These are phyloP conservation scores for Calonectria fujianensis DNA, from an alignment of 2,329 filamentous ascomycete genomes.

Conservation along the genomic window DNA sequence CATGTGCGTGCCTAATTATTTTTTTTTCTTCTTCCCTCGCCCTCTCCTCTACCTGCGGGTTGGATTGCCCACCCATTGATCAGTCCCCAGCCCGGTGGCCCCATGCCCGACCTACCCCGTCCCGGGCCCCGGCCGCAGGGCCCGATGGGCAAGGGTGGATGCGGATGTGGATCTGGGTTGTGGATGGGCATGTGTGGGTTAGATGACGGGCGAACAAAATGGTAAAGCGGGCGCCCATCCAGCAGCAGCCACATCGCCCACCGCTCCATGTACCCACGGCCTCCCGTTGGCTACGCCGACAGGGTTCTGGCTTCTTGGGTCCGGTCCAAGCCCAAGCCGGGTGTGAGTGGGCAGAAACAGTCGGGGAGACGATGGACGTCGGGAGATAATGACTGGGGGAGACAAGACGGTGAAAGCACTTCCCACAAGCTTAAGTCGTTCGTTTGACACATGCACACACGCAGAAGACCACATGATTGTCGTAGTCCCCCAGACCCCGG, in stretches of 20 bases:
- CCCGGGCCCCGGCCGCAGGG: conserved; percentile 31
- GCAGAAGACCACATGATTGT: conserved; percentile 14
- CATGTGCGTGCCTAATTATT: conserved; percentile 35
- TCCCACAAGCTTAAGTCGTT: conserved; percentile 16
- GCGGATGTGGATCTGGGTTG: conserved; percentile 31
- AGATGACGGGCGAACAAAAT: conserved; percentile 27
- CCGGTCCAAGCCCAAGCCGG: conserved; percentile 21
- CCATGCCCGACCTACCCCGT: conserved; percentile 30
- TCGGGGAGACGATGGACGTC: conserved; percentile 15
- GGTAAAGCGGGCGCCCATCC: conserved; percentile 46
- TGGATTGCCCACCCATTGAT: conserved; percentile 39
- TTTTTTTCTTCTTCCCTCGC: conserved; percentile 8
- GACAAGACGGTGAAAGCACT: conserved; percentile 38
- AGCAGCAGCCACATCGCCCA: conserved; percentile 56
- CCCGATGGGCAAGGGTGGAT: conserved; percentile 20
- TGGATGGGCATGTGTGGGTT: conserved; percentile 26
- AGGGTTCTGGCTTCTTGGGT: conserved; percentile 15
- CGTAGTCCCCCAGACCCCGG: conserved; percentile 22
- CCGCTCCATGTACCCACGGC: conserved; percentile 39
- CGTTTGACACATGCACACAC: conserved; percentile 35
- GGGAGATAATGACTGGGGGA: conserved; percentile 18
- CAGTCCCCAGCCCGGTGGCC: conserved; percentile 23
- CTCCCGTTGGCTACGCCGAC: conserved; percentile 47
- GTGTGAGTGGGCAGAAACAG: conserved; percentile 22
- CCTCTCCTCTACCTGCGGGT: conserved; percentile 12